phyloP scores from a whole-genome alignment of 2,329 filamentous ascomycete genomes.

The Cyanodermella asteris region DNA sequence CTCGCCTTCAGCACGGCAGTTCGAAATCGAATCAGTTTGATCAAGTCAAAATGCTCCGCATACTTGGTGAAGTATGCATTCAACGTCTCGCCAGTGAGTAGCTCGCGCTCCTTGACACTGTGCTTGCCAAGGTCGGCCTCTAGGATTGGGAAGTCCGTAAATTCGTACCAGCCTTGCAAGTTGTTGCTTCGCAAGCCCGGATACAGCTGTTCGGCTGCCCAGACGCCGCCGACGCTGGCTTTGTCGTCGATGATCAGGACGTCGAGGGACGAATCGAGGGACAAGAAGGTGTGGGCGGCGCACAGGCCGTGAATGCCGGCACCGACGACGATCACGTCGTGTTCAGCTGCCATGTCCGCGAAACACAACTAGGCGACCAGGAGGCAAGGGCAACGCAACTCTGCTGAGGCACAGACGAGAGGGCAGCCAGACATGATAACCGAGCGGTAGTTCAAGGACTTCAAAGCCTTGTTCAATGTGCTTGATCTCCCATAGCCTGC shows the following conservation, averaged over 20 bases:
- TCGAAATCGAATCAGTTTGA: slow-evolving; percentile 25
- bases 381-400: too few relatives aligned
- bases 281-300: slow-evolving; percentile 38
- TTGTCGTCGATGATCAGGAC: slow-evolving; percentile 37
- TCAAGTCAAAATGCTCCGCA: slow-evolving; percentile 30
- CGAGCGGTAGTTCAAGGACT: too few relatives aligned
- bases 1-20: slow-evolving; percentile 28
- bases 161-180: slow-evolving; percentile 50
- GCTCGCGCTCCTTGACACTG: slow-evolving; percentile 27
- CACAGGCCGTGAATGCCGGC: slow-evolving; percentile 35
- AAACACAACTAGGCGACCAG: too few relatives aligned
- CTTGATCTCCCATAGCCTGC: too few relatives aligned
- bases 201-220: slow-evolving; percentile 46
- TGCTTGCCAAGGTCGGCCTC: slow-evolving; percentile 27
- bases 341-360: too few relatives aligned
- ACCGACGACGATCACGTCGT: too few relatives aligned
- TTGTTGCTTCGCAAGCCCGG: slow-evolving; percentile 54
- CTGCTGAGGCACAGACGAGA: too few relatives aligned
- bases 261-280: slow-evolving; percentile 33
- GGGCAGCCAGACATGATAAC: too few relatives aligned
- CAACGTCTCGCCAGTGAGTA: slow-evolving; percentile 35
- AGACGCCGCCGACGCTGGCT: slow-evolving; percentile 42
- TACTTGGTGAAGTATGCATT: slow-evolving; percentile 36
- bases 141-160: slow-evolving; percentile 52
- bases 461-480: too few relatives aligned